Conservation (phyloP, 1,284 basidiomycete genomes). For the Austroboletus novae-zelandiae region DNA sequence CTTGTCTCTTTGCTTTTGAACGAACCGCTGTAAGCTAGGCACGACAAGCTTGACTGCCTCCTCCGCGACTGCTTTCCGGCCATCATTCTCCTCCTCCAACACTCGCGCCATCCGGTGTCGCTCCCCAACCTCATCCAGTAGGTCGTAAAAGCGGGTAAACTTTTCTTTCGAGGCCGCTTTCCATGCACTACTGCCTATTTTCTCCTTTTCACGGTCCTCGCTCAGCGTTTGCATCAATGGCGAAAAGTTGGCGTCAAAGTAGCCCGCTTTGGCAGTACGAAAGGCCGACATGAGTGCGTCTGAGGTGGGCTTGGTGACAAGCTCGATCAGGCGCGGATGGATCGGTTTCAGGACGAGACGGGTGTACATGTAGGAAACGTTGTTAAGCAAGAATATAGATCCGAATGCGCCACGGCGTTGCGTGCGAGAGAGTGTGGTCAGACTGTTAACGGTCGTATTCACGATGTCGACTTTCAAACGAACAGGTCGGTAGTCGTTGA, state of each 20-base stretch:
- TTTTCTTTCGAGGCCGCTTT: constrained; percentile 73
- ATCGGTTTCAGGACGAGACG: constrained; percentile 53
- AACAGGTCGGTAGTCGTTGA: background rate
- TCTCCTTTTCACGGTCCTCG: constrained; percentile 63
- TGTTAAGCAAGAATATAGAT: constrained; percentile 77
- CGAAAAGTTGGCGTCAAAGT: constrained; percentile 78
- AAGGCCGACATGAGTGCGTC: constrained; percentile 65
- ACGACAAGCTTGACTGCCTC: constrained; percentile 75
- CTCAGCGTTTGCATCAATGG: constrained; percentile 69
- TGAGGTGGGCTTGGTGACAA: constrained; percentile 60
- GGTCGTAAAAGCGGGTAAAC: constrained; percentile 74
- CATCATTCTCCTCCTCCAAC: constrained; percentile 67
- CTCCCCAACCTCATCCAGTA: constrained; percentile 74
- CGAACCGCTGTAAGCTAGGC: constrained; percentile 68
- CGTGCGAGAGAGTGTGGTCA: constrained; percentile 61
- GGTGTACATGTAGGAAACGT: constrained; percentile 64
- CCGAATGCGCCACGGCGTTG: constrained; percentile 64
- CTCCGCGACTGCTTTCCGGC: constrained; percentile 55
- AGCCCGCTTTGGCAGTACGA: constrained; percentile 74
- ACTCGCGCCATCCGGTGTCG: constrained; percentile 64
- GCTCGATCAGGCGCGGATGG: constrained; percentile 40
- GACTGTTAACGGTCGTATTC: constrained; percentile 53
- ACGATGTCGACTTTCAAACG: constrained; percentile 61
- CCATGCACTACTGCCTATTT: constrained; percentile 40
- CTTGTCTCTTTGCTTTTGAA: constrained; percentile 70